Conservation (phyloP, 164 flowering plant species). For the Tetracentron sinense region DNA sequence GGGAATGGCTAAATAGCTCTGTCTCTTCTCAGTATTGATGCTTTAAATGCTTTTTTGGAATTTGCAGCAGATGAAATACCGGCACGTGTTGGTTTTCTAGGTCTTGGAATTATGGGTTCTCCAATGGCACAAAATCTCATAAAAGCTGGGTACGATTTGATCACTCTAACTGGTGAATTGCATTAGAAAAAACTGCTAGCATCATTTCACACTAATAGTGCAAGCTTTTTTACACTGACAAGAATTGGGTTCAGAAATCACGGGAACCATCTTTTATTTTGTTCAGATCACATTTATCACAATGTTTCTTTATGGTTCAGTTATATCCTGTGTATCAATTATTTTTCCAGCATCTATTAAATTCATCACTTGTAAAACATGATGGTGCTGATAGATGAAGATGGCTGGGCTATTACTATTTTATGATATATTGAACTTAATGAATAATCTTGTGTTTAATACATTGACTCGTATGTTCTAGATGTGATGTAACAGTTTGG, state of each 20-base stretch:
- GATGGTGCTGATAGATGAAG: not conserved
- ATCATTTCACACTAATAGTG: too few species aligned
- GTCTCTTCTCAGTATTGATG: not conserved
- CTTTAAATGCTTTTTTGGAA: conserved; percentile 5
- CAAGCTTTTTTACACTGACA: too few species aligned
- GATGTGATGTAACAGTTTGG: conserved; percentile 94
- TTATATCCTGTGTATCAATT: not conserved
- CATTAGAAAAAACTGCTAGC: not conserved
- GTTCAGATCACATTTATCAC: not conserved
- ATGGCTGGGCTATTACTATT: not conserved
- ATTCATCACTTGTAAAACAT: not conserved
- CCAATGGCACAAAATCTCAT: conserved; percentile 94
- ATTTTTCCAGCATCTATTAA: not conserved
- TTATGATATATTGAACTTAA: not conserved
- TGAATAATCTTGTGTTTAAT: not conserved
- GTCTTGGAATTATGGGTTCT: conserved; percentile 93
- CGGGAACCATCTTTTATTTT: not conserved
- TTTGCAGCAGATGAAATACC: conserved; percentile 35
- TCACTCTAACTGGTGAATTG: not conserved
- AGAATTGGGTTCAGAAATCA: not conserved
- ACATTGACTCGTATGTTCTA: conserved; percentile 24
- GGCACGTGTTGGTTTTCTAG: conserved; percentile 66
- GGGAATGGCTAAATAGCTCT: not conserved
- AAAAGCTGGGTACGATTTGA: conserved; percentile 67
- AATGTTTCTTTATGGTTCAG: not conserved